Base-by-base conservation (phyloP, 208 protist genomes). In the Crithidia expoeki region DNA sequence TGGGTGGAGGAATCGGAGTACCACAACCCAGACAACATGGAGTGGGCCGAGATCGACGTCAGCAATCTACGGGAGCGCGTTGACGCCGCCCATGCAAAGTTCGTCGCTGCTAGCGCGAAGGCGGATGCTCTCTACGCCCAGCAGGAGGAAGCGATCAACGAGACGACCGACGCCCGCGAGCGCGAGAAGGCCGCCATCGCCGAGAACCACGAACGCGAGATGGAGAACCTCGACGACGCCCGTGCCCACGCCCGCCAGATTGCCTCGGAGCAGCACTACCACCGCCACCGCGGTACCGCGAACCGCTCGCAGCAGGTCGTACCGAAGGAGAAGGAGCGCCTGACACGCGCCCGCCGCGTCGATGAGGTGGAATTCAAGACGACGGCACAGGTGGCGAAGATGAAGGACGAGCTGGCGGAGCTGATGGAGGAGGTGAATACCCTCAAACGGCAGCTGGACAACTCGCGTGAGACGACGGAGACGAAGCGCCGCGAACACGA, bases 211-310 rank as follows among this genome's bases (percentile, higher is more conserved):
- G 79, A 88, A 17, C 80, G 79, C 33, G 87, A 95, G 70, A 89
- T 93, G 86, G 72, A 74, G 27, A 76, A 79, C 55, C 80, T 93
- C 46, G 63, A 64, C n/a, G 80, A 82, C 57, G 76, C 81, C 12
- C 85, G 84, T 51, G 49, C 62, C 0, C 73, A 82, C 21, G 68
- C 92, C 28, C 67, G 76, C 52, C 86, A 93, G 70, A 60, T 91
- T 21, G 84, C 90, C 44, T 60, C 68, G 58, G 90, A 95, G 72
- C 76, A 89, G 75, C 71, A 65, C 38, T 92, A 74, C 69, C 90
- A 95, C 82, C 72, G 82, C 58, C 73, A 83, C 57, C 90, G 90
- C 62, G 90, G 90, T 47, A 93, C 90, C 16, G 78, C 72, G n/a
- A 74, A 73, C 65, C 68, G 76, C 68, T 46, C 59, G 56, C 61